phyloP scores from a whole-genome alignment of 257 asterid species.

The Nicotiana knightiana region DNA sequence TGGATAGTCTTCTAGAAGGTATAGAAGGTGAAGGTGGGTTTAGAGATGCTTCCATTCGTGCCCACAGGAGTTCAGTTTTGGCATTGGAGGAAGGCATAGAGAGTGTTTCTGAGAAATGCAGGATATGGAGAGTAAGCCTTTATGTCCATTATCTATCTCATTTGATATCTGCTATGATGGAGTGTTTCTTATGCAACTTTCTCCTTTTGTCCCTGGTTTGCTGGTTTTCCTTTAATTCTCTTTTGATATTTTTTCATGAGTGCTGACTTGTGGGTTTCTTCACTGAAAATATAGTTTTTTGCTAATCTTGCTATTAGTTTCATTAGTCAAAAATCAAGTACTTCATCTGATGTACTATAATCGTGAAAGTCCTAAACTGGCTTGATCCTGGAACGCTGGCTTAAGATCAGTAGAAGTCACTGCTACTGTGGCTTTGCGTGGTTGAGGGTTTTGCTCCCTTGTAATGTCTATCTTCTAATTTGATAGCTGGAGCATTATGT shows the following conservation, averaged over 20 bases:
- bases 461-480: background rate
- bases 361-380: conserved; percentile 1
- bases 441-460: background rate
- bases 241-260: background rate
- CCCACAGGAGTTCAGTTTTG: conserved; percentile 45
- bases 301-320: background rate
- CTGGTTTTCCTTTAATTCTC: background rate
- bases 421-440: background rate
- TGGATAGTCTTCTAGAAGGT: conserved; percentile 68
- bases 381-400: conserved; percentile 1
- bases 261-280: background rate
- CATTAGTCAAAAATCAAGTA: background rate
- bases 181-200: background rate
- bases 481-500: background rate
- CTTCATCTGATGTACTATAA: background rate
- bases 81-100: conserved; percentile 61
- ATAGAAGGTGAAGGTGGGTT: conserved; percentile 81
- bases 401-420: background rate
- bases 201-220: background rate
- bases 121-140: conserved; percentile 61
- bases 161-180: background rate
- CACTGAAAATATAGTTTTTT: background rate
- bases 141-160: background rate
- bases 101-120: conserved; percentile 63
- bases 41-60: conserved; percentile 60